Evolutionary conservation across 1,284 basidiomycete genomes (phyloP), one percentile per base, ranked within the genome.

Genomic region (Ganoderma sp.): DNA sequence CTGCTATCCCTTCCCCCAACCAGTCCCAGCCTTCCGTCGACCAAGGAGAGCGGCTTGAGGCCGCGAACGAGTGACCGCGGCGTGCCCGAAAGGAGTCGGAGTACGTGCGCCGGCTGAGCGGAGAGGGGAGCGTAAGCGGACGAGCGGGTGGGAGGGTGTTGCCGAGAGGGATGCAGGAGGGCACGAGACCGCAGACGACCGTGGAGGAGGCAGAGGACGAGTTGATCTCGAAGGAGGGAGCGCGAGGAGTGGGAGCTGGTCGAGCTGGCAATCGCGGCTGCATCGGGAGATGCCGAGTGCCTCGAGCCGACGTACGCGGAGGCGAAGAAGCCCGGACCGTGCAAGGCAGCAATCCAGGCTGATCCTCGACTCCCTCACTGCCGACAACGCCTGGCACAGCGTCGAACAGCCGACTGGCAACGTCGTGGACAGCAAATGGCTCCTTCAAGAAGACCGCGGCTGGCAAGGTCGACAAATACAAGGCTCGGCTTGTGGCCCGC

Each of bases 381-480:
- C 58, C 19, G 74, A 73, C 48, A 67, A 67, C 2, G 78, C 77
- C 1, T 80, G 76, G 75, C 56, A 45, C 1, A 42, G 78, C 22
- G 74, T 74, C 15, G 34, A 70, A 0, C 58, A 69, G 0, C 79
- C 78, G 0, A 19, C 61, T 3, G 69, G 62, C 5, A 76, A 78
- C 32, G 60, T 76, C 12, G 64, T 82, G 10, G 75, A 73, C 25
- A 74, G 60, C 10, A 73, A 74, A 52, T 82, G 42, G 42, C 15
- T 43, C 42, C 42, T 43, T 5, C 42, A 43, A 43, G 42, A 43
- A 43, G 42, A 15, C 10, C 15, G 2, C 42, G 1, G 42, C 42
- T 3, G 42, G 42, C 42, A 56, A 74, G 2, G 43, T 80, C n/a
- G 63, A 71, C 22, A 71, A 74, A 25, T 74, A 77, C 70, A 84